Conservation (phyloP, 352 stramenopile genomes). For the Hyphochytrium catenoides region DNA sequence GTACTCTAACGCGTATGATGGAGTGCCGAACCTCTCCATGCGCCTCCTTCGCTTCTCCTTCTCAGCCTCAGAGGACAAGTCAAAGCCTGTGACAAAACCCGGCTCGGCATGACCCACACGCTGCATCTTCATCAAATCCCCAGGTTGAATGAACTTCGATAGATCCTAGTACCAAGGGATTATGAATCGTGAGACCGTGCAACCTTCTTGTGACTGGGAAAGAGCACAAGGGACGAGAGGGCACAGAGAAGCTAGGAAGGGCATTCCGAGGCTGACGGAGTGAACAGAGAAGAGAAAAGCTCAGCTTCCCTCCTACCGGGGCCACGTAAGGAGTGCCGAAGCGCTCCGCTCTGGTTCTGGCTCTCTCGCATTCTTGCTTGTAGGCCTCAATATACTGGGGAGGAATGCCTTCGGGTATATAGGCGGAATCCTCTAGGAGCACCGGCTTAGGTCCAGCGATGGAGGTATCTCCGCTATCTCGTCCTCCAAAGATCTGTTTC, state of each 20-base stretch:
- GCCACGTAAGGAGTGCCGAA: slow-evolving; percentile 33
- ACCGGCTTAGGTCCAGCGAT: slow-evolving; percentile 17
- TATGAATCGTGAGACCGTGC: no score
- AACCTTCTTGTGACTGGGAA: no score
- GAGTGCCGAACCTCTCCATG: slow-evolving; percentile 49
- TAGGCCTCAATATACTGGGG: slow-evolving; percentile 22
- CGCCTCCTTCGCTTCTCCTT: slow-evolving; percentile 31
- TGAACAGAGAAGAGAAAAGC: no score
- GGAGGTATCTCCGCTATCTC: slow-evolving; percentile 4
- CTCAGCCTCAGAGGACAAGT: slow-evolving; percentile 32
- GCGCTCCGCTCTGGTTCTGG: slow-evolving; percentile 22
- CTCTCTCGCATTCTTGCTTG: slow-evolving; percentile 16
- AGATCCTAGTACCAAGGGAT: no score
- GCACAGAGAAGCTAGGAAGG: no score
- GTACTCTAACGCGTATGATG: slow-evolving; percentile 35
- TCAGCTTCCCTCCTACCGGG: no score
- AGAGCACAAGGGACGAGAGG: no score
- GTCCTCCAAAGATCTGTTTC: slow-evolving; percentile 14
- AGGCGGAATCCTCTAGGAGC: slow-evolving; percentile 25
- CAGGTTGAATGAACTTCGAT: slow-evolving; percentile 48
- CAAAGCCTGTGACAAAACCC: slow-evolving; percentile 20
- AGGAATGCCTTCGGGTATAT: slow-evolving; percentile 27
- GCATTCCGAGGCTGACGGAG: no score
- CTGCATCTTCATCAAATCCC: slow-evolving; percentile 39
- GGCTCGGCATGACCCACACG: slow-evolving; percentile 30